phyloP scores from a whole-genome alignment of 306 rosid species.

The Calophaca sinica region DNA sequence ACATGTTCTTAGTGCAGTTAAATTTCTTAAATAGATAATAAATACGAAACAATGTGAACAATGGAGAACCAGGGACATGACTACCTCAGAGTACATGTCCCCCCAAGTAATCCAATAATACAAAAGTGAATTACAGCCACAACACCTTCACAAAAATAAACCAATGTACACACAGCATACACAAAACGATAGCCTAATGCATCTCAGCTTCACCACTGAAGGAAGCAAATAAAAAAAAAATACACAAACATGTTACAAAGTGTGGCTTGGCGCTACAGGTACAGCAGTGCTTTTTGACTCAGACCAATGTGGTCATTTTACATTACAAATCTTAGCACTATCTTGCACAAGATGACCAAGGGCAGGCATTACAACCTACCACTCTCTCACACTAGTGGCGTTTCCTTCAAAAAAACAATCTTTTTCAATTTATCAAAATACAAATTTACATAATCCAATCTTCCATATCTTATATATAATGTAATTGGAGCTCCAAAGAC shows the following conservation, averaged over 20 bases:
- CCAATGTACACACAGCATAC: conserved; percentile 63
- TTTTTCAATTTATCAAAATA: conserved; percentile 57
- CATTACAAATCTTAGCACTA: conserved; percentile 59
- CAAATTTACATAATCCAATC: conserved; percentile 74
- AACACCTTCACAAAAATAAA: conserved; percentile 65
- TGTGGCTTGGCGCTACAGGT: conserved; percentile 49
- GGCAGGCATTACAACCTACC: conserved; percentile 76
- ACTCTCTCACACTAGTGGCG: conserved; percentile 58
- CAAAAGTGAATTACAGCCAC: conserved; percentile 51
- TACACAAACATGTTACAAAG: conserved; percentile 57
- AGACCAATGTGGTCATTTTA: conserved; percentile 66
- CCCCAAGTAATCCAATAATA: conserved; percentile 24
- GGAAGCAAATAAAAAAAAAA: conserved; percentile 63
- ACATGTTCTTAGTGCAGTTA: no score
- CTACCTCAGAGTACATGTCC: conserved; percentile 24
- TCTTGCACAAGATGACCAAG: conserved; percentile 57
- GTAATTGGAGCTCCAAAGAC: conserved; percentile 44
- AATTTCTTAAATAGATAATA: no score
- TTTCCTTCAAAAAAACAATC: conserved; percentile 60
- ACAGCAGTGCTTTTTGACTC: conserved; percentile 49
- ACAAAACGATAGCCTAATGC: conserved; percentile 55
- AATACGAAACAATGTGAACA: not conserved
- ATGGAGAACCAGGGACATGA: conserved; percentile 33
- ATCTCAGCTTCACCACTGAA: conserved; percentile 72
- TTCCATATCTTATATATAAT: conserved; percentile 54